These are phyloP conservation scores for Allodekkera sacchari DNA, from an alignment of 805 yeast species.

Conservation along the genomic window DNA sequence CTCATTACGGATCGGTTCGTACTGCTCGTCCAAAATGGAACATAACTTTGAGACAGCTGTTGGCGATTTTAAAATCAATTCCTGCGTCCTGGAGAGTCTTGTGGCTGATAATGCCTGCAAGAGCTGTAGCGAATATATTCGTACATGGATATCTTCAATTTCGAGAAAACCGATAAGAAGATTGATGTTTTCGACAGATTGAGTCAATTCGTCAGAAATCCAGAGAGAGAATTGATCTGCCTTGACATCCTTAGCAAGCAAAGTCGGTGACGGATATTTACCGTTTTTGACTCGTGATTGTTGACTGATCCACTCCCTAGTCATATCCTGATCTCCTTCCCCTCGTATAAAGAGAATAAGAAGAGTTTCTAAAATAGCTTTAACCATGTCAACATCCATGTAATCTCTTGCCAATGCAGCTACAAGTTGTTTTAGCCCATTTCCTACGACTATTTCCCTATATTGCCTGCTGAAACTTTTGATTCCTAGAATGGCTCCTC, in stretches of 20 bases:
- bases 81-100: slow-evolving; percentile 67
- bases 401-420: slow-evolving; percentile 55
- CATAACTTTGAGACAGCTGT: slow-evolving; percentile 76
- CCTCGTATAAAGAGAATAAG: slow-evolving; percentile 70
- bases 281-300: slow-evolving; percentile 70
- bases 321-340: slow-evolving; percentile 49
- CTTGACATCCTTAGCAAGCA: slow-evolving; percentile 41
- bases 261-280: slow-evolving; percentile 67
- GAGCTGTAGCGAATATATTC: slow-evolving; percentile 75
- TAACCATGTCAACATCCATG: slow-evolving; percentile 59
- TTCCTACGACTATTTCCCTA: slow-evolving; percentile 84
- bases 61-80: slow-evolving; percentile 62
- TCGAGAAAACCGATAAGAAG: slow-evolving; percentile 39
- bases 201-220: slow-evolving; percentile 91
- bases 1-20: slow-evolving; percentile 88
- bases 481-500: slow-evolving; percentile 85
- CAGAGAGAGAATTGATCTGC: slow-evolving; percentile 86
- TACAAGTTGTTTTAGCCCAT: slow-evolving; percentile 71
- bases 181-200: slow-evolving; percentile 40
- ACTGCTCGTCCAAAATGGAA: slow-evolving; percentile 45
- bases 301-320: slow-evolving; percentile 64
- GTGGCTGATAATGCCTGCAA: slow-evolving; percentile 76
- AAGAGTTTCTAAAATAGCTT: slow-evolving; percentile 79
- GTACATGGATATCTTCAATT: slow-evolving; percentile 59
- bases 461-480: slow-evolving; percentile 84